Evolutionary conservation across 352 stramenopile genomes (phyloP).

Genomic region (Phytopythium litorale): DNA sequence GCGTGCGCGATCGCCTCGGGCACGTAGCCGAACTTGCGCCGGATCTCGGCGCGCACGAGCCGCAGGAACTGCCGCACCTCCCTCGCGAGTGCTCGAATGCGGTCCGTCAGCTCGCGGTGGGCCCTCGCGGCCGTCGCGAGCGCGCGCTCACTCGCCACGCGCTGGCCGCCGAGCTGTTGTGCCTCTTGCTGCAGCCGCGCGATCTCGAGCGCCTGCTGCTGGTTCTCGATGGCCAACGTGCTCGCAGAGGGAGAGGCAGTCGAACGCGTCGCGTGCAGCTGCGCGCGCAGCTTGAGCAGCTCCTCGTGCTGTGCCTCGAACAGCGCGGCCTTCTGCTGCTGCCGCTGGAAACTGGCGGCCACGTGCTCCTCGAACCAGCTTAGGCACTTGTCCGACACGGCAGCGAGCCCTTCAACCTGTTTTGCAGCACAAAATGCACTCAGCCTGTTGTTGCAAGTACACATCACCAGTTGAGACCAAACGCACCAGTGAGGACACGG

Average conservation of each 20-base stretch:
- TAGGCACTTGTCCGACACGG: constrained; percentile 47
- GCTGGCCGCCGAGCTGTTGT: constrained; percentile 16
- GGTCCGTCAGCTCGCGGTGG: constrained; percentile 30
- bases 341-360: constrained; percentile 33
- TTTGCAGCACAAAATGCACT: neutral
- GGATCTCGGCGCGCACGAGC: constrained; percentile 66
- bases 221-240: constrained; percentile 23
- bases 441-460: neutral
- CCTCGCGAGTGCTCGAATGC: constrained; percentile 46
- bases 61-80: constrained; percentile 70
- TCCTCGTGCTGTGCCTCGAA: constrained; percentile 49
- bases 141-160: constrained; percentile 12
- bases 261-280: constrained; percentile 18
- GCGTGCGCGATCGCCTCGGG: constrained; percentile 68
- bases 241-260: constrained; percentile 7
- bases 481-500: neutral
- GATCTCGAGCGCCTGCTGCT: constrained; percentile 24
- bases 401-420: constrained; percentile 37
- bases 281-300: constrained; percentile 32
- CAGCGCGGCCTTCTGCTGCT: constrained; percentile 38
- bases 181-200: constrained; percentile 21
- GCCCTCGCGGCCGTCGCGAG: constrained; percentile 17
- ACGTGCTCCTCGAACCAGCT: constrained; percentile 52
- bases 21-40: constrained; percentile 78
- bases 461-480: too few relatives aligned